These are phyloP conservation scores for Massospora cicadina DNA, from an alignment of 371 early-diverging fungal species.

Conservation along the genomic window DNA sequence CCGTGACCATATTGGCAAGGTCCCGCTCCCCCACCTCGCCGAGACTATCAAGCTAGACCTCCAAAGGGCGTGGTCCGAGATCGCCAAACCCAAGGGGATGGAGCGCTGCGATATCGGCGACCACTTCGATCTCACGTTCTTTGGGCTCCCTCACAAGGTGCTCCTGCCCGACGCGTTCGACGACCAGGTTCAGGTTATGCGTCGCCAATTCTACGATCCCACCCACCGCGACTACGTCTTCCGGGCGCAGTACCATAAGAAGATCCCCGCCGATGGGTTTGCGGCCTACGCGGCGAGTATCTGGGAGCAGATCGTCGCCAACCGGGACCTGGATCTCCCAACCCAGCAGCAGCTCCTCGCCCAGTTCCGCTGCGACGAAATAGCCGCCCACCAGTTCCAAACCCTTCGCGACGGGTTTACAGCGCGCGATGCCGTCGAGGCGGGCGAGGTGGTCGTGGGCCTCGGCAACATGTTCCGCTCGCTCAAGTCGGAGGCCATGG, in stretches of 20 bases:
- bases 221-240: conserved; percentile 58
- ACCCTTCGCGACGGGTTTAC: not conserved
- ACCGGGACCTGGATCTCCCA: conserved; percentile 90
- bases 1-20: conserved; percentile 79
- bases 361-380: conserved; percentile 96
- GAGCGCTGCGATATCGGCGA: conserved; percentile 61
- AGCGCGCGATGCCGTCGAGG: not conserved
- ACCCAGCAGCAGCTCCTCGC: conserved; percentile 94
- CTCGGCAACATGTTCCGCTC: not conserved
- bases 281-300: conserved; percentile 72
- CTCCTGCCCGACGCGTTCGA: conserved; percentile 71
- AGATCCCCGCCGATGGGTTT: conserved; percentile 91
- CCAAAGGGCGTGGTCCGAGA: conserved; percentile 73
- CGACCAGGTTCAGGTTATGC: conserved; percentile 38
- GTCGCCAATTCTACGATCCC: conserved; percentile 53
- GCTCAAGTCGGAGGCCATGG: conserved; percentile 24
- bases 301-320: conserved; percentile 85
- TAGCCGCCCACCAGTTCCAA: conserved; percentile 22
- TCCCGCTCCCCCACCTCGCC: conserved; percentile 64
- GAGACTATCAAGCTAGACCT: conserved; percentile 66
- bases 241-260: conserved; percentile 65
- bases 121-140: conserved; percentile 81
- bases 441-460: not conserved
- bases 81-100: conserved; percentile 72
- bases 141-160: conserved; percentile 83